These are phyloP conservation scores for Solanum habrochaites DNA, from an alignment of 257 asterid genomes.

Conservation along the genomic window DNA sequence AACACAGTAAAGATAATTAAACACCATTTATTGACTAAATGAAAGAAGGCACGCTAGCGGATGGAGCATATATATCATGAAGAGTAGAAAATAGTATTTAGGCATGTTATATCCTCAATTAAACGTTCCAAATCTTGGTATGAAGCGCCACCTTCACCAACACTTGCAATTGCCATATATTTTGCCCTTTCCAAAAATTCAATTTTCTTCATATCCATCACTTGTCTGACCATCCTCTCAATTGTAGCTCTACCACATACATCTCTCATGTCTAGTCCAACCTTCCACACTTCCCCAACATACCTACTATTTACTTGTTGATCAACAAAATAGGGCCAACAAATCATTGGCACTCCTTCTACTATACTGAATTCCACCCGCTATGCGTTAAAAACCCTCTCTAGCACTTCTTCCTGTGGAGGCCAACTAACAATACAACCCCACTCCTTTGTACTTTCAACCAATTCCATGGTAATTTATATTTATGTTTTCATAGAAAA, in stretches of 20 bases:
- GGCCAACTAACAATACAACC: constrained; percentile 5
- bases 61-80: background rate
- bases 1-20: background rate
- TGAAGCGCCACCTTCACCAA: background rate
- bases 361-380: constrained; percentile 8
- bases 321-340: constrained; percentile 4
- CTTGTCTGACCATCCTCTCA: background rate
- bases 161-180: background rate
- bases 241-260: background rate
- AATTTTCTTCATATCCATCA: background rate
- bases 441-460: background rate
- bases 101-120: background rate
- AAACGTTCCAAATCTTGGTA: background rate
- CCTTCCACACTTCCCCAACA: constrained; percentile 1
- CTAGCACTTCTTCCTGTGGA: constrained; percentile 5
- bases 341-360: constrained; percentile 23
- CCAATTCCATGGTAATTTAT: background rate
- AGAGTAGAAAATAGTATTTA: background rate
- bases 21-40: background rate
- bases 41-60: background rate
- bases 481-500: background rate
- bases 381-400: too few species aligned
- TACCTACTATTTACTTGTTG: constrained; percentile 6
- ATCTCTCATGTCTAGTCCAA: constrained; percentile 10
- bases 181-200: background rate